Evolutionary conservation across 108 stramenopile species (phyloP).

Genomic region (Skeletonema menzelii): DNA sequence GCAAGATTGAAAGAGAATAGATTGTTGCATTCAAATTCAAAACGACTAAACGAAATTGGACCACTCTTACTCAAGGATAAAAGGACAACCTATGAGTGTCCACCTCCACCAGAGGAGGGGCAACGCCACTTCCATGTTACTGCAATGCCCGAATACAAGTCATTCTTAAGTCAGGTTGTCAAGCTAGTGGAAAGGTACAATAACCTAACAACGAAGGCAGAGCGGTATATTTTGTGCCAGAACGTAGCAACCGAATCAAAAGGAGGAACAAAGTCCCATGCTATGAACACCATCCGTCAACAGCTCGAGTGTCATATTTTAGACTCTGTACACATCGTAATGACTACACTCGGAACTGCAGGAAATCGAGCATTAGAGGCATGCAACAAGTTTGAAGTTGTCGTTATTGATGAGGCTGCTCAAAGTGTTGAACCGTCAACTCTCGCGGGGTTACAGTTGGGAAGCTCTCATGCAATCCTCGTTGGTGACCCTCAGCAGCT

Average conservation of each 20-base stretch:
- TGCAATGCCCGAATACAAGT: slow-evolving; percentile 83
- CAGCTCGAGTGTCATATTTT: slow-evolving; percentile 80
- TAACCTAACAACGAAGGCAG: slow-evolving; percentile 61
- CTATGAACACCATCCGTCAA: slow-evolving; percentile 53
- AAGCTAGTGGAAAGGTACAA: slow-evolving; percentile 81
- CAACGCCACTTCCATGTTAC: slow-evolving; percentile 57
- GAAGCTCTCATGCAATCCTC: slow-evolving; percentile 82
- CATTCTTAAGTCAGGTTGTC: slow-evolving; percentile 65
- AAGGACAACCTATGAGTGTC: slow-evolving; percentile 73
- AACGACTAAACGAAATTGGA: background rate
- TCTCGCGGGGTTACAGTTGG: slow-evolving; percentile 91
- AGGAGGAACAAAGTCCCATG: slow-evolving; percentile 24
- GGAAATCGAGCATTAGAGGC: slow-evolving; percentile 85
- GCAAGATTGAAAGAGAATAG: background rate
- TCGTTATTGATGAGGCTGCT: slow-evolving; percentile 98
- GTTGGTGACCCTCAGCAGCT: slow-evolving; percentile 98
- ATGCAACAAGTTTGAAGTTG: slow-evolving; percentile 90
- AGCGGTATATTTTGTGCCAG: slow-evolving; percentile 57
- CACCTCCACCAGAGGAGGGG: slow-evolving; percentile 83
- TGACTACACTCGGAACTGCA: slow-evolving; percentile 95
- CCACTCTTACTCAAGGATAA: slow-evolving; percentile 30
- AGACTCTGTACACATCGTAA: slow-evolving; percentile 92
- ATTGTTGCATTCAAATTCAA: background rate
- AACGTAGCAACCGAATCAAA: slow-evolving; percentile 16
- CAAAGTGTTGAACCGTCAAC: slow-evolving; percentile 96